Evolutionary conservation across 805 yeast species (phyloP), one percentile per base, ranked within the genome.

Genomic region (Huiozyma sinensis): DNA sequence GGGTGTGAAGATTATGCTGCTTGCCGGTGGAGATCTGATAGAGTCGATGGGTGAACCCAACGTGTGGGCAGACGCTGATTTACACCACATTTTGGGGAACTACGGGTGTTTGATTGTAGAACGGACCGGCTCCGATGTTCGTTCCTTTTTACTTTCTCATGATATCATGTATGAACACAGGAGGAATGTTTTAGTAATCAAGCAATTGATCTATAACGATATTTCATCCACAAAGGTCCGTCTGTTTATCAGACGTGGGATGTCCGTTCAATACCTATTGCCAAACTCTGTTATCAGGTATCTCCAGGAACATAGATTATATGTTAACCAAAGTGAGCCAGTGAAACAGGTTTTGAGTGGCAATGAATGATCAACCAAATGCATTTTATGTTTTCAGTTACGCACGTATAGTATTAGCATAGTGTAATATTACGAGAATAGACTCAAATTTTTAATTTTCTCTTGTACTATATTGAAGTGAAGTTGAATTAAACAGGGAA

Each of bases 11-110:
- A 82, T 92, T 56, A 90, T 92, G 97, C 72, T 92, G 44, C 69
- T 92, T 36, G 98, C 98, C 0, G 98, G 98, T 42, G 98, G 98
- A 37, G 98, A 92, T 65, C 73, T 92, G 53, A 92, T 92, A 43
- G 98, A 92, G 63, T 81, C 94, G 38, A 92, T 92, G 97, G 98
- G 98, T n/a, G 98, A 92, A 65, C 97, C 98, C 24, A 92, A 90
- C 56, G 98, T 92, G 34, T 92, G 98, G 98, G 95, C 95, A 1
- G 97, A 90, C 61, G 82, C 75, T 46, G 98, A 92, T 64, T 71
- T 92, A 55, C 95, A 88, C 56, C 98, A 92, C 61, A 92, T 92
- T 39, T 71, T 92, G 52, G 98, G 98, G 28, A 81, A 84, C 49
- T 92, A 92, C 64, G 98, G 98, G 3, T 92, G 98, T 67, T 69